These are phyloP conservation scores for Leccinellum luteum DNA, from an alignment of 768 basidiomycete genomes.

Conservation along the genomic window DNA sequence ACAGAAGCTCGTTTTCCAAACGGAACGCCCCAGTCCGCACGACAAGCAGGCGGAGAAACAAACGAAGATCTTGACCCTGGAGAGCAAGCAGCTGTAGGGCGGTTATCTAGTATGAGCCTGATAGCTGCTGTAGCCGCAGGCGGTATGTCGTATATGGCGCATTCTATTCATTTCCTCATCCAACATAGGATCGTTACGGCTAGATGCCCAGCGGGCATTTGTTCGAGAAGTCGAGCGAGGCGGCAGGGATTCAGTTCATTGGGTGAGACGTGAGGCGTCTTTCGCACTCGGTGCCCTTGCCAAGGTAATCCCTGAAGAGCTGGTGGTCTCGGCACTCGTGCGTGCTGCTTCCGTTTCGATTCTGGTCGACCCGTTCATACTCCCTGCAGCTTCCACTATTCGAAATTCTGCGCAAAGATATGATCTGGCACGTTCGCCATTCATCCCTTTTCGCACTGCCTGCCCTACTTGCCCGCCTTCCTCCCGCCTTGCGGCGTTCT, in stretches of 20 bases:
- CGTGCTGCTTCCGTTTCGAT: slow-evolving; percentile 21
- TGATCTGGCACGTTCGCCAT: slow-evolving; percentile 80
- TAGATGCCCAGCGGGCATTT: slow-evolving; percentile 59
- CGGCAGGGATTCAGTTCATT: slow-evolving; percentile 61
- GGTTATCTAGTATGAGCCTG: slow-evolving; percentile 89
- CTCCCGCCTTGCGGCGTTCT: slow-evolving; percentile 51
- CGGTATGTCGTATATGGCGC: slow-evolving; percentile 43
- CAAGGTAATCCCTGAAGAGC: slow-evolving; percentile 78
- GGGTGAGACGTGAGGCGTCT: slow-evolving; percentile 83
- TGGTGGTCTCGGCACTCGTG: slow-evolving; percentile 64
- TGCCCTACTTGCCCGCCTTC: slow-evolving; percentile 67
- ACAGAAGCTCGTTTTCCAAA: slow-evolving; percentile 8
- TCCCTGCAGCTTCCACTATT: slow-evolving; percentile 72
- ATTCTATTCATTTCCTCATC: slow-evolving; percentile 5
- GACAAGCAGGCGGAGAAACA: slow-evolving; percentile 22
- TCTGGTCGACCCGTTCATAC: slow-evolving; percentile 3
- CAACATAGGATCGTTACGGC: slow-evolving; percentile 49
- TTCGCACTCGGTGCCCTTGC: slow-evolving; percentile 87
- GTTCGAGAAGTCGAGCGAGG: slow-evolving; percentile 74
- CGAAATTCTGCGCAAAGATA: slow-evolving; percentile 63
- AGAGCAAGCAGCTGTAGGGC: slow-evolving; percentile 81
- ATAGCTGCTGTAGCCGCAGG: slow-evolving; percentile 85
- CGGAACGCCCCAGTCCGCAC: slow-evolving; percentile 12
- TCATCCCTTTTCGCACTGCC: slow-evolving; percentile 86
- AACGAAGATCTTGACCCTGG: slow-evolving; percentile 42